Base-by-base conservation (phyloP, 2,329 filamentous ascomycete species). In the Blastomyces emzantsi region DNA sequence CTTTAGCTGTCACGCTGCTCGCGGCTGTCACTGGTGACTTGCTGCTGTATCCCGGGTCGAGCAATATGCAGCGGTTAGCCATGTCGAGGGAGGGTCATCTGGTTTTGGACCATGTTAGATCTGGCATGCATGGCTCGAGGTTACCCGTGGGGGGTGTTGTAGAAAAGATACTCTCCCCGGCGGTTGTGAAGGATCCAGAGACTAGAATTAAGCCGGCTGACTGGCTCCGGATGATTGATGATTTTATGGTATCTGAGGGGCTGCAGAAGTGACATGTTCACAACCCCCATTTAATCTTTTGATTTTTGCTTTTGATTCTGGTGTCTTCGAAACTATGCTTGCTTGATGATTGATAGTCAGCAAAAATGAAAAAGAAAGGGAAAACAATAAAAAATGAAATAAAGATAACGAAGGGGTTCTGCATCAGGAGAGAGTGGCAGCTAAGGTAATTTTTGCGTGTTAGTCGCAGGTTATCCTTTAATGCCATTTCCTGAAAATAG, bases 21-120 rank as follows among this genome's bases (percentile, higher is more conserved):
- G 77, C 77, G 1, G 77, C 76, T 15, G 78, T 76, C 2, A 80
- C 77, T 5, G 78, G 78, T 1, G 75, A 80, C 66, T 62, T 79
- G n/a, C 69, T 77, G 11, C 68, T 80, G 0, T 80, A 80, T 63
- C 70, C 76, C 0, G 74, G 76, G 7, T 68, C 72, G 17, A 76
- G 69, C 63, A 73, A 71, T 41, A 75, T 78, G 69, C 74, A 77
- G 66, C 71, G 77, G 15, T 70, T 79, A 1, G 74, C 73, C 22
- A 78, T 79, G 75, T 76, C 78, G 0, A 72, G 75, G 15, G 75
- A 79, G 45, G 78, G 78, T 0, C 76, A 79, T 66, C 72, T 71
- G 15, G 75, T 79, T 11, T 65, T 80, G 36, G 74, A 78, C 5
- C 76, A 77, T 63, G 73, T 76, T 2, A 71, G 77, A 5, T 73